Evolutionary conservation across 345 rosid genomes (phyloP).

Genomic region (Ceriops decandra): DNA sequence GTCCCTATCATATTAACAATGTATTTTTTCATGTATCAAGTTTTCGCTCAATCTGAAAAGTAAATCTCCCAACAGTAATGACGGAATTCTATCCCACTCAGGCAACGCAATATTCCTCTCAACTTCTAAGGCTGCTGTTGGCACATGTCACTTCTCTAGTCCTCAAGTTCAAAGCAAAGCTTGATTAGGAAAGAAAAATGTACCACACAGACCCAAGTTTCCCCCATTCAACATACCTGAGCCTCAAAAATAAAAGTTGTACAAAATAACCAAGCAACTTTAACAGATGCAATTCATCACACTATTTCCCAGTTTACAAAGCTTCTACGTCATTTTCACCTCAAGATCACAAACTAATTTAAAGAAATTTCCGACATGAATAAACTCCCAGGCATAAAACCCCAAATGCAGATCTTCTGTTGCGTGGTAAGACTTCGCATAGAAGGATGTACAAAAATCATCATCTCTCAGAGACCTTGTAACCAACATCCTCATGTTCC

Average conservation of each 20-base stretch:
- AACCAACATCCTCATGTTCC: conserved; percentile 16
- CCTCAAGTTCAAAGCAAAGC: too few species aligned
- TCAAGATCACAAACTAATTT: conserved; percentile 16
- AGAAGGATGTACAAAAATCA: conserved; percentile 7
- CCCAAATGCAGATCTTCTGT: conserved; percentile 6
- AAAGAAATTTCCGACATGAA: conserved; percentile 5
- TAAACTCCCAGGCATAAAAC: conserved; percentile 17
- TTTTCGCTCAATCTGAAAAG: too few species aligned
- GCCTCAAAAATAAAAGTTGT: conserved; percentile 8
- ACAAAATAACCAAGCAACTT: conserved; percentile 12
- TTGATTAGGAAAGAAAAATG: not conserved
- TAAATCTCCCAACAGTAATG: too few species aligned
- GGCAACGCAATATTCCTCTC: too few species aligned
- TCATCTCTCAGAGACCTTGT: conserved; percentile 10
- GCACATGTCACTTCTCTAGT: too few species aligned
- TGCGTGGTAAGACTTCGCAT: conserved; percentile 7
- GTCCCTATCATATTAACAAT: too few species aligned
- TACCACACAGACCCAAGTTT: conserved; percentile 5
- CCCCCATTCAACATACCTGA: conserved; percentile 9
- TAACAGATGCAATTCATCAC: conserved; percentile 22
- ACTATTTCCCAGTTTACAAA: conserved; percentile 16
- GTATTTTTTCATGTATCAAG: too few species aligned
- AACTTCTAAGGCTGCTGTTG: too few species aligned
- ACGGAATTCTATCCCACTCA: too few species aligned
- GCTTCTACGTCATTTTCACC: conserved; percentile 11